These are phyloP conservation scores for Paramecium sonneborni DNA, from an alignment of 73 alveolate species.

Conservation along the genomic window DNA sequence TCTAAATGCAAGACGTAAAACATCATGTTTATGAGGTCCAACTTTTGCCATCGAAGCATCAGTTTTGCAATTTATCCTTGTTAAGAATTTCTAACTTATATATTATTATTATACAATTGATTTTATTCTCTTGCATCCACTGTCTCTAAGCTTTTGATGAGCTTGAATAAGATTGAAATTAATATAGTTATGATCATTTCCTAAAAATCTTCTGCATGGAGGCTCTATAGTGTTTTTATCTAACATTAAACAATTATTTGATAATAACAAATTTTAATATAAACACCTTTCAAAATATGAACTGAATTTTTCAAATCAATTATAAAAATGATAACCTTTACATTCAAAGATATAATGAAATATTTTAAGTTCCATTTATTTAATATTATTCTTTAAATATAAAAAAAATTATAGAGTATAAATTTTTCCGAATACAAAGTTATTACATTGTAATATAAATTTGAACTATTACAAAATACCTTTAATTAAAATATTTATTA, in stretches of 20 bases:
- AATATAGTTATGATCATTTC: constrained; percentile 15
- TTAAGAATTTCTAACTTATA: not conserved
- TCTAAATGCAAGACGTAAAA: not conserved
- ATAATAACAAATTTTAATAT: not conserved
- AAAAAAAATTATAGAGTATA: no score
- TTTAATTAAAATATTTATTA: no score
- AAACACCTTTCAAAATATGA: not conserved
- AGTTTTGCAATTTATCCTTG: constrained; percentile 11
- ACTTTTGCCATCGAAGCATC: not conserved
- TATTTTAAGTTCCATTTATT: no score
- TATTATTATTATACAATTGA: not conserved
- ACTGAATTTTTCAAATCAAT: not conserved
- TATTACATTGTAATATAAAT: no score
- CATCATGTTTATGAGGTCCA: not conserved
- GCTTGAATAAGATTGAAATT: not conserved
- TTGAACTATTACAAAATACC: no score
- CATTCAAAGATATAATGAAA: no score
- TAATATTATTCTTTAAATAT: no score
- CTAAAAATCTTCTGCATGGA: constrained; percentile 36
- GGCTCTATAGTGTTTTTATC: not conserved
- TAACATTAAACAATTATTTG: not conserved
- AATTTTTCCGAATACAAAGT: no score
- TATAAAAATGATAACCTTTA: not conserved
- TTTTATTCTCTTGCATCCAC: not conserved
- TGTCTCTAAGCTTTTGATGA: not conserved